Percentiles rank a stretch among this genome's conserved stretches.
Conservation (phyloP, 73 alveolate genomes). For the Symbiodinium natans region DNA sequence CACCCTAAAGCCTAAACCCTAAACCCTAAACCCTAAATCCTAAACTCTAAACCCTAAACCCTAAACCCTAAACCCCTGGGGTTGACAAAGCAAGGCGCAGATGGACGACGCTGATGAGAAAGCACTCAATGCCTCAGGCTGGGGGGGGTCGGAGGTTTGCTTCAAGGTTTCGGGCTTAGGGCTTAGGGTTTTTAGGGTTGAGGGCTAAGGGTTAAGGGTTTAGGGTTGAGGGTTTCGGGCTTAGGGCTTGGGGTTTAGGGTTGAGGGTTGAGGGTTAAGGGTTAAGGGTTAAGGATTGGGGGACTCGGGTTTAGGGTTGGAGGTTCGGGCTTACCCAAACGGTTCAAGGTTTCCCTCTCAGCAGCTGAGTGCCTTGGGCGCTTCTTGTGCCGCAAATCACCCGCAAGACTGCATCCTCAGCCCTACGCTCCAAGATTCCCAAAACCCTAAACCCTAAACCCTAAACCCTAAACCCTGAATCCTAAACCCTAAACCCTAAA, state of each 20-base stretch:
- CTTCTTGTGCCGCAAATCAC: neutral
- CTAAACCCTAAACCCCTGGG: too few species aligned
- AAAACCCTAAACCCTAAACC: too few species aligned
- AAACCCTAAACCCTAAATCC: too few species aligned
- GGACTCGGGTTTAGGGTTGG: neutral
- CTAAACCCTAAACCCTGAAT: neutral
- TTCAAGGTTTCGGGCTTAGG: neutral
- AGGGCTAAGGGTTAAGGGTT: too few species aligned
- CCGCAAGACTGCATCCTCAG: neutral
- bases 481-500: neutral
- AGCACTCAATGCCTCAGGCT: constrained; percentile 69
- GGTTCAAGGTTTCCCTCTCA: neutral
- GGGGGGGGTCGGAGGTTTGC: neutral
- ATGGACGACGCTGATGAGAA: constrained; percentile 66
- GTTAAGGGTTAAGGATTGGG: too few species aligned
- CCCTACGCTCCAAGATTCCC: too few species aligned
- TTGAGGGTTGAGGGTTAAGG: too few species aligned
- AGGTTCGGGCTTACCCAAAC: neutral
- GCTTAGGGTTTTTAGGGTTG: neutral
- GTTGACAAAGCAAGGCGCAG: constrained; percentile 42
- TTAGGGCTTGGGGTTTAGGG: too few species aligned
- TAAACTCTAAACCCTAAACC: too few species aligned
- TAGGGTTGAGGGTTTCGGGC: too few species aligned
- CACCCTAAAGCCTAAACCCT: too few species aligned
- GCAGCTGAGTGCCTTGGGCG: neutral